phyloP scores from a whole-genome alignment of 1,139 yeast species.

The Ogataea hybrid region DNA sequence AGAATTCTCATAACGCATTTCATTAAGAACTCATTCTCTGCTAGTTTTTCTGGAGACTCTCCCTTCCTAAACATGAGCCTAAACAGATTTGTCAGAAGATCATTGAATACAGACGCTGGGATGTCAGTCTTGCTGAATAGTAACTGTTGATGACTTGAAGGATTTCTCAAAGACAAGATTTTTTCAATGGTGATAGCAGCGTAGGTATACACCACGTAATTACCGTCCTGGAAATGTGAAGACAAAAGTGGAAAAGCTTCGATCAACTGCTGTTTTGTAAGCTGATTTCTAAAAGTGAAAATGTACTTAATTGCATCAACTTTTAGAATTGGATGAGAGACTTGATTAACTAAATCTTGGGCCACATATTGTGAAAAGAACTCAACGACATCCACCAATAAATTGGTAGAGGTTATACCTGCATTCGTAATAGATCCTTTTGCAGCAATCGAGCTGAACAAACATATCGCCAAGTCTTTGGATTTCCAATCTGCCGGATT shows the following conservation, averaged over 20 bases:
- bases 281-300: slow-evolving; percentile 86
- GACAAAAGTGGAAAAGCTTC: slow-evolving; percentile 82
- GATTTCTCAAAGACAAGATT: slow-evolving; percentile 69
- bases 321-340: slow-evolving; percentile 67
- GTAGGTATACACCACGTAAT: slow-evolving; percentile 88
- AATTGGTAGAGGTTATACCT: slow-evolving; percentile 88
- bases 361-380: slow-evolving; percentile 83
- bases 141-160: slow-evolving; percentile 40
- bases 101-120: slow-evolving; percentile 47
- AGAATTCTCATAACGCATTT: slow-evolving; percentile 84
- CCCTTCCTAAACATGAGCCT: slow-evolving; percentile 59
- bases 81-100: slow-evolving; percentile 63
- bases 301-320: slow-evolving; percentile 94
- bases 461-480: slow-evolving; percentile 83
- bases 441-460: slow-evolving; percentile 87
- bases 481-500: slow-evolving; percentile 65
- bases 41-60: slow-evolving; percentile 79
- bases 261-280: slow-evolving; percentile 78
- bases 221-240: slow-evolving; percentile 57
- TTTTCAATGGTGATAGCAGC: slow-evolving; percentile 92
- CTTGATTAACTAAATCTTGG: slow-evolving; percentile 62
- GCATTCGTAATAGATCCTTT: slow-evolving; percentile 81
- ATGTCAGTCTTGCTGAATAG: slow-evolving; percentile 76
- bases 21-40: slow-evolving; percentile 93
- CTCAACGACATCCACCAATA: slow-evolving; percentile 78